phyloP scores from a whole-genome alignment of 1,284 basidiomycete genomes.

The Lentinula novae-zelandiae region DNA sequence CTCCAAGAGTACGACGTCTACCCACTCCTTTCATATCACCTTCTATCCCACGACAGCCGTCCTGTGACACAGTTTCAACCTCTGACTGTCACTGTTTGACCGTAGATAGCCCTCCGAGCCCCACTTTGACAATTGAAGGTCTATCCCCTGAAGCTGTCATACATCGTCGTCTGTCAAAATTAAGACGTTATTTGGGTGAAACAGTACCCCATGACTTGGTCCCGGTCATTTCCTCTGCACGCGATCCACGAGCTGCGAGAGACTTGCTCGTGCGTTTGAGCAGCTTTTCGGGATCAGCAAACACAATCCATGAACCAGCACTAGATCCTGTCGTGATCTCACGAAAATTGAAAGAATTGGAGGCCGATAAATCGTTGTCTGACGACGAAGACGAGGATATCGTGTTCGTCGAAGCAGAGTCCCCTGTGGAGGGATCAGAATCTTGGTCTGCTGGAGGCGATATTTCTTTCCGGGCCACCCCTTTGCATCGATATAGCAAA shows the following conservation, averaged over 20 bases:
- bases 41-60: neutral
- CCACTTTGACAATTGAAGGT: constrained; percentile 11
- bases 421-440: neutral
- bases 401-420: neutral
- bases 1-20: neutral
- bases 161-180: constrained; percentile 26
- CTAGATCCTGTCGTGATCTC: constrained; percentile 4
- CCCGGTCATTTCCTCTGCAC: constrained; percentile 7
- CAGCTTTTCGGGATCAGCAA: neutral
- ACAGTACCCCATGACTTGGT: constrained; percentile 24
- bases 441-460: neutral
- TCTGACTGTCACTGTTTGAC: neutral
- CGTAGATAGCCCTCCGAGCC: neutral
- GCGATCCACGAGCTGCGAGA: neutral
- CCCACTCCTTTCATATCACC: neutral
- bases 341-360: neutral
- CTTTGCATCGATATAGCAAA: constrained; percentile 22
- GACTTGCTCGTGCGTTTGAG: neutral
- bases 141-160: constrained; percentile 24
- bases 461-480: neutral
- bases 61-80: neutral
- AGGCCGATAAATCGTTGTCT: neutral
- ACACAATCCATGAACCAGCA: neutral
- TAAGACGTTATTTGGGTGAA: constrained; percentile 31
- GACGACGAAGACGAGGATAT: neutral